Percentiles rank a stretch among this genome's conserved stretches.
Conservation (phyloP, 129 eudicot genomes). For the Flaveria linearis region DNA sequence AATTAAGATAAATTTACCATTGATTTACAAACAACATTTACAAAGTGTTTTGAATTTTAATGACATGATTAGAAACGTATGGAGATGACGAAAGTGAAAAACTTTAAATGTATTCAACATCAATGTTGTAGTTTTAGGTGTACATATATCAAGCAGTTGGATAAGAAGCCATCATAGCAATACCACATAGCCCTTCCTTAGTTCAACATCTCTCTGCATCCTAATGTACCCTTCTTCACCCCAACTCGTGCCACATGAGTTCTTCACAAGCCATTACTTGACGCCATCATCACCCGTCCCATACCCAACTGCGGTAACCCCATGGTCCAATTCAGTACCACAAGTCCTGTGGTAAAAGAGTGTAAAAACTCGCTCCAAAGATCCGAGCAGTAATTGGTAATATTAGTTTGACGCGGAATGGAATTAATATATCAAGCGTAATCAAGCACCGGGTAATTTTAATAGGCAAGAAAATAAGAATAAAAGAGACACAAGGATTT, state of each 20-base stretch:
- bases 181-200: constrained; percentile 29
- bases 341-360: no score
- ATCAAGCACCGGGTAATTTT: no score
- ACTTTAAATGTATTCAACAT: neutral
- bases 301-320: constrained; percentile 12
- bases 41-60: neutral
- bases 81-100: neutral
- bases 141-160: constrained; percentile 16
- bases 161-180: constrained; percentile 30
- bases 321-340: constrained; percentile 22
- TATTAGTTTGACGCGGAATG: no score
- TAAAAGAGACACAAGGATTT: no score
- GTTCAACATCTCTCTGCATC: constrained; percentile 23
- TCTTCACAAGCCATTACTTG: constrained; percentile 20
- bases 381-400: no score
- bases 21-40: neutral
- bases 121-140: neutral
- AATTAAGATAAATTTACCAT: neutral
- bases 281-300: constrained; percentile 3
- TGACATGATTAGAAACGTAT: neutral
- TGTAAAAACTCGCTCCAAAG: no score
- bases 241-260: constrained; percentile 24
- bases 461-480: no score
- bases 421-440: no score
- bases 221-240: constrained; percentile 30